Base-by-base conservation (phyloP, 2,329 filamentous ascomycete genomes). In the Fusarium pilosicola region DNA sequence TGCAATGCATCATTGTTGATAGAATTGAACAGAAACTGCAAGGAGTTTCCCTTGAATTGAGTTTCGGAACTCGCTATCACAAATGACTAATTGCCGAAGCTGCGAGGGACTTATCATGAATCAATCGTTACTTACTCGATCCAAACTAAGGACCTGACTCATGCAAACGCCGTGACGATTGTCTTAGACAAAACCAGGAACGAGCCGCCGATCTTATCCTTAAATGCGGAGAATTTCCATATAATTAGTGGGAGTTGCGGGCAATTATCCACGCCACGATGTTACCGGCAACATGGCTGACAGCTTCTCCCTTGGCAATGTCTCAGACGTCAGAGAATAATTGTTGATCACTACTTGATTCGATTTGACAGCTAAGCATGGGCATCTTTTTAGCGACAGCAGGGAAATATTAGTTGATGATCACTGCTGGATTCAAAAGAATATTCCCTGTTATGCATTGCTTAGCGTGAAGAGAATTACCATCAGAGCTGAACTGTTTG, bases 151-250 rank as follows among this genome's bases (percentile, higher is more conserved):
- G 24, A 6, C 13, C 11, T 36, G 24, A 24, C 4, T 39, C 10
- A 28, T 26, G 32, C 24, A 45, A 45, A 22, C 45, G 2, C 22
- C 38, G 54, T 34, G 17, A 12, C 38, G 9, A 45, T 56, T 56
- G 54, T 56, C 54, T 56, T 32, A 32, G 26, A 45, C 28, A 56
- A 34, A 44, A 34, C n/a, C 28, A 44, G 54, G 54, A 34, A 56
- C 38, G 3, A 34, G 9, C 38, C 38, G 26, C 13, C 38, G 54
- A 57, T 57, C 51, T 17, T 55, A 2, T 41, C 24, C 34, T 4
- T 55, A 28, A 7, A 17, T 18, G 14, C 6, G 51, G 34, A 41
- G 24, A 28, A 28, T 41, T 39, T 12, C 24, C 24, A 54, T 17
- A 17, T 12, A 22, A 38, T 17, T 18, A 39, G 10, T 5, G n/a